Percentiles rank a stretch among this genome's conserved stretches.
These are phyloP conservation scores for Coemansia sp. DNA, from an alignment of 192 early-diverging fungal genomes.

Conservation along the genomic window DNA sequence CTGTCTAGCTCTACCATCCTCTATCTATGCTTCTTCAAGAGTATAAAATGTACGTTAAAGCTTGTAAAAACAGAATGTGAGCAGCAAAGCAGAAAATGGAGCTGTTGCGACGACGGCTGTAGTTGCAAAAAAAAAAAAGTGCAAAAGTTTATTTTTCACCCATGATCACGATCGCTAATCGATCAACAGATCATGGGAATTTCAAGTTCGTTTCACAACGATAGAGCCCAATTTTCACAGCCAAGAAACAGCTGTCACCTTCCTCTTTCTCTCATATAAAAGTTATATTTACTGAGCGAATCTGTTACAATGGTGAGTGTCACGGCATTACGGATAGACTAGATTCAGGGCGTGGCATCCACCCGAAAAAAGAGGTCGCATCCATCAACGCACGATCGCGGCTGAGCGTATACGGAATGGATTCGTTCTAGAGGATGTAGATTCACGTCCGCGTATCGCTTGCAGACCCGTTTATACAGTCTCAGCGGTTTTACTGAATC, in stretches of 20 bases:
- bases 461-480: not conserved
- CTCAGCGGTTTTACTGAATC: not conserved
- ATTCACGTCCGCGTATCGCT: not conserved
- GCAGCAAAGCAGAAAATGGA: not conserved
- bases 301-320: slow-evolving; percentile 41
- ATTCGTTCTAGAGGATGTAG: not conserved
- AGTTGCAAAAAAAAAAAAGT: not conserved
- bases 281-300: slow-evolving; percentile 31
- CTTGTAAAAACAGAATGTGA: not conserved
- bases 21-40: slow-evolving; percentile 52
- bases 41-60: slow-evolving; percentile 55
- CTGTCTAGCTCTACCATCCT: slow-evolving; percentile 66
- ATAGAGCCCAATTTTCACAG: too few species aligned
- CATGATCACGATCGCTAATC: not conserved
- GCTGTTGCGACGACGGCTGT: not conserved
- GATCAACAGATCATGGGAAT: too few species aligned
- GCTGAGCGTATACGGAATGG: not conserved
- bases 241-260: not conserved
- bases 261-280: slow-evolving; percentile 29
- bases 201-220: too few species aligned
- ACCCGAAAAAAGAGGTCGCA: slow-evolving; percentile 11
- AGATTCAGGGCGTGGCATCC: slow-evolving; percentile 21
- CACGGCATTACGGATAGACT: not conserved
- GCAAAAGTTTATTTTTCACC: slow-evolving; percentile 4
- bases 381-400: slow-evolving; percentile 10